These are phyloP conservation scores for Phytomonas sp. DNA, from an alignment of 208 protist genomes.

Conservation along the genomic window DNA sequence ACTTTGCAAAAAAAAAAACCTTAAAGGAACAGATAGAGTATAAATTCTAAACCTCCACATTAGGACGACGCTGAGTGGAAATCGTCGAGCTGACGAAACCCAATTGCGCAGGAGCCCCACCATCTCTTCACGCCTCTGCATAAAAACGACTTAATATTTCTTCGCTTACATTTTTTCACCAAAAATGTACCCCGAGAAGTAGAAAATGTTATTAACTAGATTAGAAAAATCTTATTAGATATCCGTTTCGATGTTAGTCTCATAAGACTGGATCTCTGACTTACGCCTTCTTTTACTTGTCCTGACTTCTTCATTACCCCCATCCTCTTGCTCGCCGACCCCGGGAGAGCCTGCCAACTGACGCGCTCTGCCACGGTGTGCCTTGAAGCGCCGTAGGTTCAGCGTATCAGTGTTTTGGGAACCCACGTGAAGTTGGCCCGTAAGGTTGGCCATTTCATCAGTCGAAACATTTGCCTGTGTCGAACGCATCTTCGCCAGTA, in stretches of 20 bases:
- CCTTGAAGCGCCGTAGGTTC: constrained; percentile 81
- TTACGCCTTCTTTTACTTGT: not conserved
- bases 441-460: constrained; percentile 68
- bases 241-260: not conserved
- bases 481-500: constrained; percentile 46
- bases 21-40: not conserved
- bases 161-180: not conserved
- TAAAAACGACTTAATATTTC: too few relatives aligned
- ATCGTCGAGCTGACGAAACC: too few relatives aligned
- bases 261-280: not conserved
- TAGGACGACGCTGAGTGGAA: too few relatives aligned
- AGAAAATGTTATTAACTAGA: not conserved
- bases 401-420: constrained; percentile 61
- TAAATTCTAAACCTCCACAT: too few relatives aligned
- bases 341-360: not conserved
- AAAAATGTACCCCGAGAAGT: not conserved
- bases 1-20: not conserved
- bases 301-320: not conserved
- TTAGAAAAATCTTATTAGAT: not conserved
- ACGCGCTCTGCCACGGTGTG: constrained; percentile 26
- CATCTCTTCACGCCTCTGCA: too few relatives aligned
- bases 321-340: not conserved
- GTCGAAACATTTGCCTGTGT: constrained; percentile 58
- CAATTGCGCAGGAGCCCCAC: too few relatives aligned
- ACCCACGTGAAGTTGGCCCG: constrained; percentile 81